These are phyloP conservation scores for Athelia psychrophila DNA, from an alignment of 1,284 basidiomycete genomes.

Conservation along the genomic window DNA sequence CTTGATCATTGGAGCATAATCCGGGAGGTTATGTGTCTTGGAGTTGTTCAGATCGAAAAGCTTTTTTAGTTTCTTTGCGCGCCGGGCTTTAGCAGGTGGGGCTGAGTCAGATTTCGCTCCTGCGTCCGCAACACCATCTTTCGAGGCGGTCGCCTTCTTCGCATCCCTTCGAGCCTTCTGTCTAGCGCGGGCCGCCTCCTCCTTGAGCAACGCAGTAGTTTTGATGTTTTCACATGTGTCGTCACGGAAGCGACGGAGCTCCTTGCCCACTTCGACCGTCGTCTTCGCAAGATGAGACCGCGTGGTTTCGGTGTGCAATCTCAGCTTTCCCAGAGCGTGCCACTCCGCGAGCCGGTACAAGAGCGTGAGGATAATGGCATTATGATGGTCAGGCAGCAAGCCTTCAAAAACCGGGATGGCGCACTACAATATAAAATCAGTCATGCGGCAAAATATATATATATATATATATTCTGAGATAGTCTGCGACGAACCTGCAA, in stretches of 20 bases:
- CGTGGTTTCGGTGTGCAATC: conserved; percentile 15
- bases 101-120: conserved; percentile 9
- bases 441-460: too few species aligned
- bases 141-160: conserved; percentile 1
- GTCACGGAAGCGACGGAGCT: conserved; percentile 10
- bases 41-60: not conserved
- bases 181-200: conserved; percentile 10
- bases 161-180: conserved; percentile 1
- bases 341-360: conserved; percentile 20
- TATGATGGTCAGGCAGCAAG: conserved; percentile 16
- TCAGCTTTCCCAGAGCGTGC: conserved; percentile 22
- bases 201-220: conserved; percentile 20
- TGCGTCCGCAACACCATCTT: conserved; percentile 9
- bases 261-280: conserved; percentile 13
- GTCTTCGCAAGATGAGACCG: conserved; percentile 8
- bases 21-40: too few species aligned
- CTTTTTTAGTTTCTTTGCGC: not conserved
- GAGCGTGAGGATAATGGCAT: conserved; percentile 17
- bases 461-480: not conserved
- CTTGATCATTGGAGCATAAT: not conserved
- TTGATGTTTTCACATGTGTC: conserved; percentile 13
- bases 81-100: not conserved
- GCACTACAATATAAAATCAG: not conserved
- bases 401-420: conserved; percentile 13
- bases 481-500: not conserved